phyloP scores from a whole-genome alignment of 139 green algal genomes.

The Trebouxia sp. region DNA sequence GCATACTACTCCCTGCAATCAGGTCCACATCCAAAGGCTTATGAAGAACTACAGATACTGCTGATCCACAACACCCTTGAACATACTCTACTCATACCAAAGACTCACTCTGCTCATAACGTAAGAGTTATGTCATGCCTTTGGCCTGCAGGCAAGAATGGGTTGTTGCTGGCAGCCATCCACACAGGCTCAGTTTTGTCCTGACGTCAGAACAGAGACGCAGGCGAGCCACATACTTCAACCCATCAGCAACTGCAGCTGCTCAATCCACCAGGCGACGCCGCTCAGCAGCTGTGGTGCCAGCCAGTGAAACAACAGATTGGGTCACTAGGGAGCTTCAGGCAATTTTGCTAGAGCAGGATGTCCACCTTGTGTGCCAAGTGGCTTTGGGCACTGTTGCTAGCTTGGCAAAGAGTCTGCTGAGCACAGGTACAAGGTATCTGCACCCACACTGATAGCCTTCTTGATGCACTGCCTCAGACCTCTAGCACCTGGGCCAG shows the following conservation, averaged over 20 bases:
- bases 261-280: background rate
- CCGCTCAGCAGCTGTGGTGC: background rate
- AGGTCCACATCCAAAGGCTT: background rate
- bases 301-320: background rate
- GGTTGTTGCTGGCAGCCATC: background rate
- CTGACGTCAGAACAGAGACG: background rate
- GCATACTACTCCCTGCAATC: background rate
- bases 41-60: slow-evolving; percentile 21
- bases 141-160: background rate
- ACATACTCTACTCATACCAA: too few relatives aligned
- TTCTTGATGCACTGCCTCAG: too few relatives aligned
- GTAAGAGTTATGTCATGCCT: too few relatives aligned
- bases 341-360: background rate
- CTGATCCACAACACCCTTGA: slow-evolving; percentile 29
- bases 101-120: too few relatives aligned
- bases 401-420: background rate
- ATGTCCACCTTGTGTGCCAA: slow-evolving; percentile 1
- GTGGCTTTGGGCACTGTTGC: background rate
- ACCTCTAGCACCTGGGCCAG: too few relatives aligned
- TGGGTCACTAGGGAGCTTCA: background rate
- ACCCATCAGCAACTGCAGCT: background rate
- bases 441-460: too few relatives aligned
- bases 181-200: background rate
- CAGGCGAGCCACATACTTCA: background rate
- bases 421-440: slow-evolving; percentile 15